Evolutionary conservation across 1,284 basidiomycete species (phyloP), one percentile per base, ranked within the genome.

Genomic region (Exobasidium rhododendri): DNA sequence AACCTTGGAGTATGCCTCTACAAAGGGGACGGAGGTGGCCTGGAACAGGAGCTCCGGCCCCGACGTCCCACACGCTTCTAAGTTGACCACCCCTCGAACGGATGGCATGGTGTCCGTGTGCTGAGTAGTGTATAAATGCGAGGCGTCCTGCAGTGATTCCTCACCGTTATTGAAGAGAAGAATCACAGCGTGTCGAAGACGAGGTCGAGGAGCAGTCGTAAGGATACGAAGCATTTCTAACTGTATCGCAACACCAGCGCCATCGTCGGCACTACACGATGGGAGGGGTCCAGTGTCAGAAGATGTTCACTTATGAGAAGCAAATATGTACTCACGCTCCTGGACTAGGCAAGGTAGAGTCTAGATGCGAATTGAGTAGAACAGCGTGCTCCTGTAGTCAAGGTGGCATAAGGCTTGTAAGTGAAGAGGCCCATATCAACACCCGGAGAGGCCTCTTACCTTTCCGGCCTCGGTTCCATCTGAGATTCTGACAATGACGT

Each of bases 81-180:
- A 84, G 75, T 98, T 97, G 79, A 97, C 87, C 3, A 89, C 87
- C 0, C 92, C 91, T 7, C 90, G 87, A 22, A 97, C 87, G 14
- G 89, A 91, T 26, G 65, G 40, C 26, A 66, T 66, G 47, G 77
- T 78, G 24, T 67, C 53, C 61, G 70, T 64, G 62, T 79, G 72
- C 53, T 78, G 74, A 50, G 77, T 78, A 49, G 75, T 71, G 67
- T 75, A 79, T 29, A 79, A 83, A 80, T 98, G 94, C 0, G 92
- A 94, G 0, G 90, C 94, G 74, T 97, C 94, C 80, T 96, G 93
- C 26, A 82, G 75, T 67, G 77, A 89, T 74, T 94, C 92, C 78
- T 98, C 94, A 4, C 90, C 96, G 65, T 96, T 87, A 75, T 97
- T 97, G 83, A 96, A 97, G 64, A 97, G 82, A 77, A 98, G 92